Base-by-base conservation (phyloP, 1,284 basidiomycete genomes). In the Cutaneotrichosporon cutaneum region DNA sequence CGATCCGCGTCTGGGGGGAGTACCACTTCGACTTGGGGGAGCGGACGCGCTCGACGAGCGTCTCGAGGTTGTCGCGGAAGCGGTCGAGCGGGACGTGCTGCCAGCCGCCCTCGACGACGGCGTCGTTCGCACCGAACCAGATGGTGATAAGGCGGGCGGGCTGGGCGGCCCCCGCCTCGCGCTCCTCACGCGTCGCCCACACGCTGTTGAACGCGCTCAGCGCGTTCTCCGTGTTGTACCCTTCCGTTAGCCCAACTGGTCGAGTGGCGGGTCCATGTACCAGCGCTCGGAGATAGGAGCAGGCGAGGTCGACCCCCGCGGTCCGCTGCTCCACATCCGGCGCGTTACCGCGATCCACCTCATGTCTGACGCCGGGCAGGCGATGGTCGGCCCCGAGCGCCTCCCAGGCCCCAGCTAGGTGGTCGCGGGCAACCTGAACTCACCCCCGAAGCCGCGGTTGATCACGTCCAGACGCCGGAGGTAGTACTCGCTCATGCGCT, bases 61-160 rank as follows among this genome's bases (percentile, higher is more conserved):
- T 77, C 54, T 76, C 74, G 45, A 95, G 80, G 75, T 94, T 93
- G 56, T 79, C 72, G 53, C 82, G 83, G 83, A 87, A 95, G 42
- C 82, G 81, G 22, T 82, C 78, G 22, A 92, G 79, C 1, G 90
- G 87, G 57, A 93, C 75, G 36, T 78, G 69, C 62, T 82, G 77
- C 21, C 72, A 63, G 8, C 72, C 63, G 1, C 83, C 85, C 50
- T 80, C 78, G 35, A 88, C 79, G 67, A 84, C 83, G 16, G 90
- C 84, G 73, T 93, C 92, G 77, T 94, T 94, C 11, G 90, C 90
- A 21, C 78, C 92, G 68, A 90, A 90, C 92, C 91, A 95, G 72
- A 95, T 87, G 13, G 85, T 86, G 63, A 94, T 81, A 22, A 94
- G 77, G 53, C 85, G 85, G 51, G 92, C 83, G 1, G 60, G 47